Conservation (phyloP, 2,329 filamentous ascomycete genomes). For the Alternaria tenuissima region DNA sequence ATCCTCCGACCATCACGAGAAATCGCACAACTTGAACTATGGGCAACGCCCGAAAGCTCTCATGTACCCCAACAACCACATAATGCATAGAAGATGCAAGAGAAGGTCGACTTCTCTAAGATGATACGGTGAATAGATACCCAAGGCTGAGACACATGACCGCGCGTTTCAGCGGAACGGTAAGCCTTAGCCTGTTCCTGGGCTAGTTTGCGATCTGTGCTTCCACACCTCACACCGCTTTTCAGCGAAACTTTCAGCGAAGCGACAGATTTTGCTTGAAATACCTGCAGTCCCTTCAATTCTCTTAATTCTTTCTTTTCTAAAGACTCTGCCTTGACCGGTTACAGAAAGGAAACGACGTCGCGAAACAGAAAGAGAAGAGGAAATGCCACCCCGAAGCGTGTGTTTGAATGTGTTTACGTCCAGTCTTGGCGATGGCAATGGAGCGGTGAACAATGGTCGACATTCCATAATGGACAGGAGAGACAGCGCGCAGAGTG, state of each 20-base stretch:
- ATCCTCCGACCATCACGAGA: conserved; percentile 5
- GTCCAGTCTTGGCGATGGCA: conserved; percentile 40
- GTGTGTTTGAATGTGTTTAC: conserved; percentile 50
- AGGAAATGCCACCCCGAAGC: conserved; percentile 48
- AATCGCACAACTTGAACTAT: conserved; percentile 4
- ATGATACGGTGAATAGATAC: conserved; percentile 10
- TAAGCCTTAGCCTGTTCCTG: conserved; percentile 42
- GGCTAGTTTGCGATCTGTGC: conserved; percentile 45
- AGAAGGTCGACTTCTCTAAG: neutral
- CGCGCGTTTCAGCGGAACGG: conserved; percentile 34
- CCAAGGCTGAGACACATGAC: conserved; percentile 44
- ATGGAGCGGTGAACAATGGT: conserved; percentile 39
- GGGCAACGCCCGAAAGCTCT: conserved; percentile 1
- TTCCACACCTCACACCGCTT: conserved; percentile 50
- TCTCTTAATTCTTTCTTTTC: conserved; percentile 13
- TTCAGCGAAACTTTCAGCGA: conserved; percentile 40
- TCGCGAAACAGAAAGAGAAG: conserved; percentile 17
- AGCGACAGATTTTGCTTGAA: conserved; percentile 37
- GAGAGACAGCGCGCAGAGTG: conserved; percentile 42
- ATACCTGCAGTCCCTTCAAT: conserved; percentile 27
- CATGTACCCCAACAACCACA: conserved; percentile 10
- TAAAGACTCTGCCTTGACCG: conserved; percentile 20
- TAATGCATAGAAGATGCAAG: conserved; percentile 2
- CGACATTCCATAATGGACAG: conserved; percentile 31
- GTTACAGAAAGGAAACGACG: conserved; percentile 13